Percentiles rank a stretch among this genome's conserved stretches.
phyloP scores from a whole-genome alignment of 1,284 basidiomycete species.

The Melanopsichium pennsylvanicum region DNA sequence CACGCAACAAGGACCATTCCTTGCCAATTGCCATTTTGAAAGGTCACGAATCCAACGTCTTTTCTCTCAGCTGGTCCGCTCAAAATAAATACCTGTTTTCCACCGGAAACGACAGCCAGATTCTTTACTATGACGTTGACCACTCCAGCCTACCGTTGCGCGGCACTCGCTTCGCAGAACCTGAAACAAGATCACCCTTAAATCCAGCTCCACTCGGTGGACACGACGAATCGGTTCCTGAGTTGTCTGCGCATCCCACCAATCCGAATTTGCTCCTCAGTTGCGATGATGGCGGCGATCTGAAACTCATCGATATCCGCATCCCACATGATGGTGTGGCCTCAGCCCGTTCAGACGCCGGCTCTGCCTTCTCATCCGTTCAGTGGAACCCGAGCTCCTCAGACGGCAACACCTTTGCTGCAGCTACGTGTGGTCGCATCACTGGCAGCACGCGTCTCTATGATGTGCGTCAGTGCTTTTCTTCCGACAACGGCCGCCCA shows the following conservation, averaged over 20 bases:
- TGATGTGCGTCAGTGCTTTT: constrained; percentile 34
- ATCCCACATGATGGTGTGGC: constrained; percentile 12
- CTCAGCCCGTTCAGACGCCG: constrained; percentile 11
- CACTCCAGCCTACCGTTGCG: constrained; percentile 26
- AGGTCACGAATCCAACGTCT: constrained; percentile 43
- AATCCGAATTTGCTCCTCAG: constrained; percentile 29
- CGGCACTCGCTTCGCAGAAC: not conserved
- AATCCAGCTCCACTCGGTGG: constrained; percentile 12
- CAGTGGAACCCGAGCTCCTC: constrained; percentile 34
- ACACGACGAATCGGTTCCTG: constrained; percentile 31
- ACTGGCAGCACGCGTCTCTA: constrained; percentile 37
- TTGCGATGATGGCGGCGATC: constrained; percentile 28
- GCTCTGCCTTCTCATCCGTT: constrained; percentile 27
- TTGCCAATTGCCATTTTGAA: constrained; percentile 19
- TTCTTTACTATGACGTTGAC: constrained; percentile 38
- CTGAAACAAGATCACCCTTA: constrained; percentile 5
- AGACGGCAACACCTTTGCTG: constrained; percentile 44
- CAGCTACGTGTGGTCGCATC: constrained; percentile 25
- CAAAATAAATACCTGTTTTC: constrained; percentile 36
- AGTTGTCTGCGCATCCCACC: constrained; percentile 26
- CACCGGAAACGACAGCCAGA: constrained; percentile 32
- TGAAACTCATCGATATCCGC: constrained; percentile 32
- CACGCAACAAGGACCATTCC: not conserved
- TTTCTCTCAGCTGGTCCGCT: constrained; percentile 34
- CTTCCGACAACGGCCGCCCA: not conserved